A percentile compares a stretch with the other conserved stretches of the same genome.
These are phyloP conservation scores for Pseudoneurospora amorphoporcata DNA, from an alignment of 495 filamentous ascomycete species.

Conservation along the genomic window DNA sequence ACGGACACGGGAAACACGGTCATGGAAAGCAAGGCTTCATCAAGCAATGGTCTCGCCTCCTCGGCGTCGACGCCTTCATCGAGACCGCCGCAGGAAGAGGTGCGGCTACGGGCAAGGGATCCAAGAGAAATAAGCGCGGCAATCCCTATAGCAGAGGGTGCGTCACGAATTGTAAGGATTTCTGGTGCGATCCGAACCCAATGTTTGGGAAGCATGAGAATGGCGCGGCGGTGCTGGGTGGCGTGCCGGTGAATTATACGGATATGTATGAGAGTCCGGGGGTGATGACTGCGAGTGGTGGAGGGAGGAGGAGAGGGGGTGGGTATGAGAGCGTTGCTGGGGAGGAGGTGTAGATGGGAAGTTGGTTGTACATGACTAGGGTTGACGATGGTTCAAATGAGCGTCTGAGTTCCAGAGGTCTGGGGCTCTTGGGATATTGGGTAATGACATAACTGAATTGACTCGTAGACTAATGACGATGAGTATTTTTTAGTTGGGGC, in stretches of 20 bases:
- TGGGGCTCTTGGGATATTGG: neutral
- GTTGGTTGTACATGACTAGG: neutral
- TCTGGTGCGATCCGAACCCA: slow-evolving; percentile 85
- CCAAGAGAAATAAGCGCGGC: slow-evolving; percentile 37
- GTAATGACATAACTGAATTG: neutral
- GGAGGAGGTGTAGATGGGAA: slow-evolving; percentile 24
- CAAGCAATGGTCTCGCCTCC: slow-evolving; percentile 67
- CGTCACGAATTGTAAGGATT: slow-evolving; percentile 84
- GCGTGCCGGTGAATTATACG: slow-evolving; percentile 74
- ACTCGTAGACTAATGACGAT: neutral
- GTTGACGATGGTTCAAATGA: neutral
- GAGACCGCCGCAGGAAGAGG: slow-evolving; percentile 58
- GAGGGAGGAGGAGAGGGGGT: slow-evolving; percentile 20
- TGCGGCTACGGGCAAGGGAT: slow-evolving; percentile 34
- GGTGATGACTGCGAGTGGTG: slow-evolving; percentile 39
- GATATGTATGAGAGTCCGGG: slow-evolving; percentile 77
- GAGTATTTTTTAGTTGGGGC: neutral
- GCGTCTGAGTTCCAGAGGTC: neutral
- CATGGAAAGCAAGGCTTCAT: slow-evolving; percentile 49
- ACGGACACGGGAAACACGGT: slow-evolving; percentile 34
- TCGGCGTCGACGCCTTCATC: slow-evolving; percentile 88
- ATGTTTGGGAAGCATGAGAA: slow-evolving; percentile 64
- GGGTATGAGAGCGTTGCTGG: slow-evolving; percentile 37
- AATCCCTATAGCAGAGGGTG: slow-evolving; percentile 83
- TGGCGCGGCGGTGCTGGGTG: slow-evolving; percentile 66